Percentiles rank a stretch among this genome's conserved stretches.
phyloP scores from a whole-genome alignment of 2,329 filamentous ascomycete genomes.

The Tolypocladium tundrense region DNA sequence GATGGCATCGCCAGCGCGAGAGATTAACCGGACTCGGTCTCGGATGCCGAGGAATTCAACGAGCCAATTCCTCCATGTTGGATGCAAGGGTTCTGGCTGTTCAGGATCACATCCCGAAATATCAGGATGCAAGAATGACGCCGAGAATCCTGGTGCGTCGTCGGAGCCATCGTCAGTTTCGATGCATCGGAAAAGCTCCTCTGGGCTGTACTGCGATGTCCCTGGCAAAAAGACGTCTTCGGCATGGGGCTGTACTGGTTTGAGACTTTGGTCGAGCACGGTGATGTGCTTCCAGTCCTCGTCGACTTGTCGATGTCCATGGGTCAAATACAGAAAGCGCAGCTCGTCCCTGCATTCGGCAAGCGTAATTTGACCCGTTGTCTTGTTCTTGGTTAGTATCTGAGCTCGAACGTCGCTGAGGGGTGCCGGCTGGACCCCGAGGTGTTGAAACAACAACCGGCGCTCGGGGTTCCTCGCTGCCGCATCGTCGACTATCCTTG shows the following conservation, averaged over 20 bases:
- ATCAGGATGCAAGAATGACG: not conserved
- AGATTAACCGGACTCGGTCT: not conserved
- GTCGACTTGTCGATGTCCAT: not conserved
- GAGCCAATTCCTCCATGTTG: constrained; percentile 2
- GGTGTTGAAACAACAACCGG: not conserved
- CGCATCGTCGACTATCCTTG: not conserved
- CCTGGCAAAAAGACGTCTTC: constrained; percentile 1
- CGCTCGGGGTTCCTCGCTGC: not conserved
- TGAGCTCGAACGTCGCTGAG: not conserved
- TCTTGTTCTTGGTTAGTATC: not conserved
- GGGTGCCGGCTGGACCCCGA: not conserved
- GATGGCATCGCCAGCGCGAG: not conserved
- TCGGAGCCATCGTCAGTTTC: not conserved
- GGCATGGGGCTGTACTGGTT: not conserved
- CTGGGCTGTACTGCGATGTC: not conserved
- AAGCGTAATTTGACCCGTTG: not conserved
- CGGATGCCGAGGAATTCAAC: not conserved
- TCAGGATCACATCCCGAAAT: not conserved
- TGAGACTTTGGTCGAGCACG: not conserved
- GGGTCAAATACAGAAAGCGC: constrained; percentile 1
- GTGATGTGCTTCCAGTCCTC: not conserved
- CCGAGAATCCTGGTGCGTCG: not conserved
- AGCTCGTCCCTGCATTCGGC: not conserved
- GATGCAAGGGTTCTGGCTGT: not conserved
- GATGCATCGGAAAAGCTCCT: not conserved